Percentiles rank a stretch among this genome's conserved stretches.
phyloP scores from a whole-genome alignment of 306 rosid species.

The Malus domestica region DNA sequence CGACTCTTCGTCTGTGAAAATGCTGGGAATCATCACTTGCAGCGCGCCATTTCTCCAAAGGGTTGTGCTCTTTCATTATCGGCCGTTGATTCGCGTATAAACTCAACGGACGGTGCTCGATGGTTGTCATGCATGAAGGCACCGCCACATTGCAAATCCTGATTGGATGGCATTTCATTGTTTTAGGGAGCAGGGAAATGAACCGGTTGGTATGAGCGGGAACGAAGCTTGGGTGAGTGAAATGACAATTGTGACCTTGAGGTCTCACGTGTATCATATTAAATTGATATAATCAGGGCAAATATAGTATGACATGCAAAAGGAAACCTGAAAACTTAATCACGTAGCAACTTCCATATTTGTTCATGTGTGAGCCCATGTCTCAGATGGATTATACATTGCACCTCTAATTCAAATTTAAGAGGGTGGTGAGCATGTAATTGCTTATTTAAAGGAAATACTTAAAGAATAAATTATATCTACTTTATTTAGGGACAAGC shows the following conservation, averaged over 20 bases:
- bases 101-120: background rate
- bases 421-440: background rate
- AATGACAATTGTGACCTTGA: background rate
- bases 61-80: background rate
- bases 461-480: background rate
- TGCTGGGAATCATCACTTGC: background rate
- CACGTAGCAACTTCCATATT: background rate
- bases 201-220: background rate
- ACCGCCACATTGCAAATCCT: background rate
- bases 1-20: background rate
- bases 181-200: background rate
- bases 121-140: background rate
- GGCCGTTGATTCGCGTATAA: background rate
- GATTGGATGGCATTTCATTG: background rate
- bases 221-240: background rate
- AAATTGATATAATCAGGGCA: background rate
- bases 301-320: background rate
- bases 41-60: background rate
- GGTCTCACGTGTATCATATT: background rate
- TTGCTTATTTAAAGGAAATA: too few species aligned
- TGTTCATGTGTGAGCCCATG: background rate
- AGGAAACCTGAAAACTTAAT: background rate
- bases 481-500: too few species aligned
- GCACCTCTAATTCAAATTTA: background rate
- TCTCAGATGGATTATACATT: background rate